phyloP scores from a whole-genome alignment of 495 filamentous ascomycete species.

The Pyrenula massariospora region DNA sequence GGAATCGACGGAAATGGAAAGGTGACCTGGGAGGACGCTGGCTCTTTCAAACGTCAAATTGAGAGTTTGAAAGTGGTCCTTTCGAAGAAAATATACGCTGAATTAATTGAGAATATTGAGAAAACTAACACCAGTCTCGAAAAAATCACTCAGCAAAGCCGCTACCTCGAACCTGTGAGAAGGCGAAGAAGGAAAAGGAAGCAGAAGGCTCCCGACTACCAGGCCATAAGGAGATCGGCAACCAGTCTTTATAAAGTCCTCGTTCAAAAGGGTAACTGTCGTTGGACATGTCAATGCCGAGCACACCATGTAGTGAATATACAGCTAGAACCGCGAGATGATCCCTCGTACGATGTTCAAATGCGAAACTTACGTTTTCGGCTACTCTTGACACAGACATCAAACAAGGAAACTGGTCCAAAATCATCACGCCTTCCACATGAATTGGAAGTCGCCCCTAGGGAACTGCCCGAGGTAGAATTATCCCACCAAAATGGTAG shows the following conservation, averaged over 20 bases:
- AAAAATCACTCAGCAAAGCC: slow-evolving; percentile 6
- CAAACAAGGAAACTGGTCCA: not conserved
- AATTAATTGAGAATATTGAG: slow-evolving; percentile 9
- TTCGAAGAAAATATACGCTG: slow-evolving; percentile 12
- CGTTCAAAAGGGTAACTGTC: slow-evolving; percentile 6
- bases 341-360: no score
- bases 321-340: slow-evolving; percentile 9
- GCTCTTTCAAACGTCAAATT: slow-evolving; percentile 1
- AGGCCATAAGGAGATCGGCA: slow-evolving; percentile 6
- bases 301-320: slow-evolving; percentile 11
- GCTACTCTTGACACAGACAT: no score
- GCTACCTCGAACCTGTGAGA: slow-evolving; percentile 6
- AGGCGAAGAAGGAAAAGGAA: not conserved
- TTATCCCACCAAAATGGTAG: not conserved
- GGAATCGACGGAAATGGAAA: not conserved
- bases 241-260: slow-evolving; percentile 8
- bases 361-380: no score
- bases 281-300: slow-evolving; percentile 16
- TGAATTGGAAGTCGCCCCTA: slow-evolving; percentile 6
- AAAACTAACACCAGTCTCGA: slow-evolving; percentile 11
- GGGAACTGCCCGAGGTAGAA: not conserved
- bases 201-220: not conserved
- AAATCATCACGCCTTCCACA: not conserved
- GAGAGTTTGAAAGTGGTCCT: slow-evolving; percentile 11
- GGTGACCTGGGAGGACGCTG: not conserved